These are phyloP conservation scores for Neurospora sp. DNA, from an alignment of 495 filamentous ascomycete genomes.

Conservation along the genomic window DNA sequence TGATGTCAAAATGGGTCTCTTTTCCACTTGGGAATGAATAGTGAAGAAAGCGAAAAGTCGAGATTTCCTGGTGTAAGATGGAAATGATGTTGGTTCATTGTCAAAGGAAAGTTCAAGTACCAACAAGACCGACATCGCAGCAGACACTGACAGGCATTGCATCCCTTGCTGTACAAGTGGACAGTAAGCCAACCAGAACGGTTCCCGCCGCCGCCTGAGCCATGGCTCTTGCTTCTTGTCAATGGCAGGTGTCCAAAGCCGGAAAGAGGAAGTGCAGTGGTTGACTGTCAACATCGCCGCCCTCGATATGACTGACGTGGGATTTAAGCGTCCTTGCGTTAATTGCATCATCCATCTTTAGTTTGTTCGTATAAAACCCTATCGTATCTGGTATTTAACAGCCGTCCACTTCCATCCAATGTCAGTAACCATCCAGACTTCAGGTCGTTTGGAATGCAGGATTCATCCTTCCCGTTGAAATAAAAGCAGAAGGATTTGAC, in stretches of 20 bases:
- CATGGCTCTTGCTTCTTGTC: too few species aligned
- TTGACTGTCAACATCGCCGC: too few species aligned
- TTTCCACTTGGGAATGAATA: not conserved
- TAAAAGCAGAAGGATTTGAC: not conserved
- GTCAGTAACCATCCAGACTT: too few species aligned
- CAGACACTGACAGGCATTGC: not conserved
- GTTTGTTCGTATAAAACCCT: not conserved
- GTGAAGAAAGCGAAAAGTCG: not conserved
- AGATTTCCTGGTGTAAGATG: not conserved
- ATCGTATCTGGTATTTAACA: not conserved
- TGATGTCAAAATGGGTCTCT: not conserved
- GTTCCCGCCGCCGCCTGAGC: too few species aligned
- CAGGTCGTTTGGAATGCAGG: not conserved
- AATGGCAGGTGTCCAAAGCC: not conserved
- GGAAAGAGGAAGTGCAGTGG: not conserved
- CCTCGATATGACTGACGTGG: not conserved
- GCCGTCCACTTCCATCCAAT: not conserved
- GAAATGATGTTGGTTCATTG: not conserved
- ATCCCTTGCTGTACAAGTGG: not conserved
- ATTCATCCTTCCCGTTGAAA: not conserved
- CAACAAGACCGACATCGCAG: not conserved
- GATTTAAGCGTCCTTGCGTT: not conserved
- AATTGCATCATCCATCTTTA: not conserved
- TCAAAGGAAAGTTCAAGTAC: not conserved
- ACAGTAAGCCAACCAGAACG: not conserved